These are phyloP conservation scores for Scenedesmus sp. DNA, from an alignment of 163 green algal species.

Conservation along the genomic window DNA sequence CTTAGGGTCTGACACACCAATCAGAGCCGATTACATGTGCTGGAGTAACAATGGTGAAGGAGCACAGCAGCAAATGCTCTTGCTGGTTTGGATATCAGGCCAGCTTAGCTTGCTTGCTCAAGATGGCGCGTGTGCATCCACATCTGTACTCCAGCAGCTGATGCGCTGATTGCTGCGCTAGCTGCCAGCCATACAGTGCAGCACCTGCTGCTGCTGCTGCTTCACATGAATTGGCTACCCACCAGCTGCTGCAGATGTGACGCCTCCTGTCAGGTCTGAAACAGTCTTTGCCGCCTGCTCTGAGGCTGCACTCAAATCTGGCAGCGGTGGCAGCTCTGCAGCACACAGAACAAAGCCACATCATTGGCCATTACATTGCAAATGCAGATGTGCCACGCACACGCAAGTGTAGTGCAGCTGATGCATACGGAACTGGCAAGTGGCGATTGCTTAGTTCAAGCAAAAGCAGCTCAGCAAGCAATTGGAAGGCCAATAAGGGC, in stretches of 20 bases:
- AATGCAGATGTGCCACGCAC: neutral
- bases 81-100: neutral
- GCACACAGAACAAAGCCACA: neutral
- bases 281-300: neutral
- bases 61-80: neutral
- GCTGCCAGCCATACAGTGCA: too few relatives aligned
- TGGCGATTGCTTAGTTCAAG: too few relatives aligned
- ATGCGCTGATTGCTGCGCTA: neutral
- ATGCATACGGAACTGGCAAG: too few relatives aligned
- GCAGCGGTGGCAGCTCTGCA: constrained; percentile 8
- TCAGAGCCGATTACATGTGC: too few relatives aligned
- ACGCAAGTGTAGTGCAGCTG: neutral
- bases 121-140: neutral
- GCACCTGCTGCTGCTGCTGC: neutral
- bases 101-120: neutral
- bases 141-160: neutral
- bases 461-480: too few relatives aligned
- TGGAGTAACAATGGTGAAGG: too few relatives aligned
- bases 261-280: neutral
- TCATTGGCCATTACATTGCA: neutral
- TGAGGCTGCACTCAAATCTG: constrained; percentile 19
- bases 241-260: constrained; percentile 13
- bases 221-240: neutral
- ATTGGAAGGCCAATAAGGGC: too few relatives aligned
- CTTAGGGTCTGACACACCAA: too few relatives aligned